Base-by-base conservation (phyloP, 2,329 filamentous ascomycete genomes). In the Trichoderma citrinoviride region DNA sequence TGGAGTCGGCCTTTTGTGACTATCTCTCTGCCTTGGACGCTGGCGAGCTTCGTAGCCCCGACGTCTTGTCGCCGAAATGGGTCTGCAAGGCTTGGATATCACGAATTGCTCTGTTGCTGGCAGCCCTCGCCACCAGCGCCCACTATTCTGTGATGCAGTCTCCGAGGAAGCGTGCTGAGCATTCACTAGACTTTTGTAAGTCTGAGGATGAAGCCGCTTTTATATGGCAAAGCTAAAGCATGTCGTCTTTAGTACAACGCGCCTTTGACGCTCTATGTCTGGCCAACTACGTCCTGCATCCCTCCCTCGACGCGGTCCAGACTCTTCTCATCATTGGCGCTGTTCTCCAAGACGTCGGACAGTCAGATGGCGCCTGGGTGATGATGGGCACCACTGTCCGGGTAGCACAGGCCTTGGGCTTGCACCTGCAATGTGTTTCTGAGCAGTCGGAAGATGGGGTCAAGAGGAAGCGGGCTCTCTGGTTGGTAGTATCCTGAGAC, bases 341-440 rank as follows among this genome's bases (percentile, higher is more conserved):
- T 21, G 46, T 58, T 44, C 62, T 64, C 15, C 62, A 64, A 17
- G 62, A 64, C 33, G 54, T 50, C n/a, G 62, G 62, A 37, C 62
- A 64, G 37, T 64, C 62, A 15, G 62, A 64, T 6, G 62, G 62
- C 5, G 43, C 62, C 5, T 64, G 62, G 62, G 62, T 64, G 17
- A 47, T 64, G 41, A 7, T 64, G 41, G 62, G 62, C 15, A 64
- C 62, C 7, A 64, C 62, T 6, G 25, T 64, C 12, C 41, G 62
- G 15, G 25, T 58, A 23, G 62, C 62, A n/a, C 62, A 64, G 37
- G 62, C 62, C 15, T n/a, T 64, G 44, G 62, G 62, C 5, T 27
- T 64, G 6, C 62, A 64, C 10, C 60, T 33, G 8, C 33, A 60
- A 17, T 60, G 12, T 21, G 37, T 17, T 12, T 41, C 53, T 10